Conservation (phyloP, 1,284 basidiomycete genomes). For the Puccinia horiana region DNA sequence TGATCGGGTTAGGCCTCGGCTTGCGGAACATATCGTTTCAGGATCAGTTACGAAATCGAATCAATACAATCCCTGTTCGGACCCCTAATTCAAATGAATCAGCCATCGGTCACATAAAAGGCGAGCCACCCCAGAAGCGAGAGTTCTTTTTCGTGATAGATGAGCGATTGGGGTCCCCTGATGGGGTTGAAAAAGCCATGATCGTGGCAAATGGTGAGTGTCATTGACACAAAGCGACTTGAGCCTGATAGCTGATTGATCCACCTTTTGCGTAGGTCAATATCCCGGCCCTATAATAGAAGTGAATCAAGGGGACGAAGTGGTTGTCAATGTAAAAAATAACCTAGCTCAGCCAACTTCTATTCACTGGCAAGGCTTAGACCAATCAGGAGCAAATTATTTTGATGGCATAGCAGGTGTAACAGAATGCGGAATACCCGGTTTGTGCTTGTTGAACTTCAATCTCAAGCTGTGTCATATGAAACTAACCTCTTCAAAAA, state of each 20-base stretch:
- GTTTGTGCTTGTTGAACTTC: neutral
- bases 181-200: slow-evolving; percentile 51
- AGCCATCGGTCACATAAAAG: slow-evolving; percentile 28
- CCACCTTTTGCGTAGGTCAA: slow-evolving; percentile 36
- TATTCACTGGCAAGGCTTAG: slow-evolving; percentile 52
- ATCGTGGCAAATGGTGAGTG: slow-evolving; percentile 52
- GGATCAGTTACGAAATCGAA: slow-evolving; percentile 30
- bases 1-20: slow-evolving; percentile 29
- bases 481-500: neutral
- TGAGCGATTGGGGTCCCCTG: slow-evolving; percentile 51
- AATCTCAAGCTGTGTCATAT: neutral
- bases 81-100: slow-evolving; percentile 30
- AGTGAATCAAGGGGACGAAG: slow-evolving; percentile 51
- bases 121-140: slow-evolving; percentile 45
- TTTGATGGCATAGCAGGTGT: slow-evolving; percentile 52
- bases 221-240: neutral
- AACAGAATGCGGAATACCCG: slow-evolving; percentile 57
- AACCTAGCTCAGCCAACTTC: slow-evolving; percentile 49
- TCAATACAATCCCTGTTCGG: slow-evolving; percentile 42
- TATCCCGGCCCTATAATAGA: slow-evolving; percentile 53
- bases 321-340: slow-evolving; percentile 52
- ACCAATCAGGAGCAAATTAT: slow-evolving; percentile 50
- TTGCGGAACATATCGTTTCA: slow-evolving; percentile 39
- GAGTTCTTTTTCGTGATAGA: slow-evolving; percentile 51
- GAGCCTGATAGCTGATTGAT: neutral